Base-by-base conservation (phyloP, 2,329 filamentous ascomycete genomes). In the Gaeumannomyces tritici region DNA sequence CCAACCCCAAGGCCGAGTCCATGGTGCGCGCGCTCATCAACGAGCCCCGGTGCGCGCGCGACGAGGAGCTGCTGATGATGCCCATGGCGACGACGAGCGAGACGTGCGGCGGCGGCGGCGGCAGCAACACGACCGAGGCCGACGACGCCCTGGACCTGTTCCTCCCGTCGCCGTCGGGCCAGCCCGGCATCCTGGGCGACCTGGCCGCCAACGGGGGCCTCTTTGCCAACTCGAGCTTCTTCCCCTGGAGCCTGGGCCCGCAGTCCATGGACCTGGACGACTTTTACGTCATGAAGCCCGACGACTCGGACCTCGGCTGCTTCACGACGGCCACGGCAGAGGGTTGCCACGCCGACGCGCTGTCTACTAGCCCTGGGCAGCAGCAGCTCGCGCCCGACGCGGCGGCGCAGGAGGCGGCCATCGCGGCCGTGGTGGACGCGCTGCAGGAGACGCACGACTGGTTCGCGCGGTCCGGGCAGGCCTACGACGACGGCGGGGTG, bases 1-100 rank as follows among this genome's bases (percentile, higher is more conserved):
- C 68, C 5, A 66, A 72, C 54, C 70, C 70, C 2, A 63, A 64
- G 7, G 67, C 67, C 27, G 65, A 67, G 1, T 68, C 66, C 11
- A 69, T 72, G 63, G 60, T 70, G 6, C 64, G 67, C 3, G 62
- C 63, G 5, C 63, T 70, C 59, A 67, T 55, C 59, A 47, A 57
- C 55, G 60, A 61, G 26, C 60, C 60, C 24, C 42, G 42, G 18
- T 8, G 42, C 42, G 26, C 28, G 12, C 47, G 60, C 11, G 60
- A 61, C 28, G 54, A 55, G 47, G 51, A 26, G 4, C 9, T 27
- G 51, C 51, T 21, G 60, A 55, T 21, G 60, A 55, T 21, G 47
- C 28, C 4, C 15, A 21, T 15, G 54, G 31, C 21, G 51, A 31
- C 2, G 29, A 35, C 15, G 55, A 27, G 26, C 13, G 55, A 21